Evolutionary conservation across 352 stramenopile genomes (phyloP), one percentile per base, ranked within the genome.

Genomic region (Ophiocytium majus): DNA sequence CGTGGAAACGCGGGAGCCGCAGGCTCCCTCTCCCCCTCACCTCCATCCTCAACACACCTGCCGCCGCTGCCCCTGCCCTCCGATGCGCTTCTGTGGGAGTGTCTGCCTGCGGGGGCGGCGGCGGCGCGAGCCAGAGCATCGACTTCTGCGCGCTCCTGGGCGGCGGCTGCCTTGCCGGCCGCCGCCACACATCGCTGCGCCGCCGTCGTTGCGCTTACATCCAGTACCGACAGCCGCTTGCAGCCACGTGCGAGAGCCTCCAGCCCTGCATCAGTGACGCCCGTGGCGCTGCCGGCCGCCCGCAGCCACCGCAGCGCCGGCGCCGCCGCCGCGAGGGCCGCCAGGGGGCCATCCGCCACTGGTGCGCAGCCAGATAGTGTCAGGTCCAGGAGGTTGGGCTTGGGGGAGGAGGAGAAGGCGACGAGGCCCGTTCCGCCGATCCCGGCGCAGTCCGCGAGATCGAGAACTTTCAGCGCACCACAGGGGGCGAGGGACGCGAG

Each of bases 331-430:
- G 63, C 57, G 5, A 86, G 33, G 14, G 83, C 76, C 63, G 76
- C 76, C 10, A 86, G 33, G 23, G 76, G 76, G 35, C 50, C 34
- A 33, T 86, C 83, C 23, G 75, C 83, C 50, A 86, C 50, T 5
- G 83, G 37, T 9, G 63, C 83, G 28, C 83, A 86, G 31, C 64
- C 71, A 75, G 76, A 5, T 14, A 57, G 80, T 19, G 32, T n/a
- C n/a, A 75, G n/a, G 17, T 78, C 35, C 34, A 10, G 23, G n/a
- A 76, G 28, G 0, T n/a, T 80, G 0, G 23, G 35, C 71, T n/a
- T n/a, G n/a, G n/a, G n/a, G n/a, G n/a, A n/a, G 32, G n/a, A 0
- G 43, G 9, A 83, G 79, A 32, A 14, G 43, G 43, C 43, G 43
- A 14, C 43, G 43, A 57, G 5, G 43, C 43, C 43, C 5, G 5